Evolutionary conservation across 108 stramenopile genomes (phyloP), one percentile per base, ranked within the genome.

Genomic region (Skeletonema menzelii): DNA sequence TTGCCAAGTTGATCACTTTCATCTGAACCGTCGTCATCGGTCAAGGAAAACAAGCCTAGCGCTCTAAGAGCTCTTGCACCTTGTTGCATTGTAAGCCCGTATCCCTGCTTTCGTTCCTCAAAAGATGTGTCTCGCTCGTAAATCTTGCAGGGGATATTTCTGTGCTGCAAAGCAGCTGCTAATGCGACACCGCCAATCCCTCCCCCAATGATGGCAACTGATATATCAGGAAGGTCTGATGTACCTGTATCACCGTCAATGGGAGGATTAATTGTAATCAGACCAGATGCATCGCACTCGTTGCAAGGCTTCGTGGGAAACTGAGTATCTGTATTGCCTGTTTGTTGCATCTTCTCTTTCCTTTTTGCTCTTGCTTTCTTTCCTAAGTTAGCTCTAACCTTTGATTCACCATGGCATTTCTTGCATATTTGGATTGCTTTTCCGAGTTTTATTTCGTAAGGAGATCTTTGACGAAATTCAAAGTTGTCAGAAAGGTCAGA

Each of bases 11-110:
- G 30, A n/a, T 67, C 37, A 30, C 60, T 40, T 37, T 58, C 34
- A 19, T 53, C 49, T 53, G 22, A 12, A 11, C 69, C 64, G 58
- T 85, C 67, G 31, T 64, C 62, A 27, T 49, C 55, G 17, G 66
- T 28, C n/a, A 70, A 46, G 37, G 62, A 38, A 34, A 70, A 63
- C 46, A 80, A 75, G n/a, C 93, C 92, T 22, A 96, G 77, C 14
- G 77, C 68, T 47, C 71, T 68, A 49, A 97, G 65, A 17, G 94
- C 93, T 34, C 85, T 76, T 20, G 80, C 73, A 20, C 91, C 96
- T 75, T 97, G 96, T 71, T 97, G 96, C 79, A 97, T 82, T 3
- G 96, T 97, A 17, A 97, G 72, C 10, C 93, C 96, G 66, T 97
- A 97, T 20, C 91, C 93, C 69, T 93, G 92, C 5, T 59, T 63